Evolutionary conservation across 2,329 filamentous ascomycete species (phyloP), one percentile per base, ranked within the genome.

Genomic region (Mycogone perniciosa): DNA sequence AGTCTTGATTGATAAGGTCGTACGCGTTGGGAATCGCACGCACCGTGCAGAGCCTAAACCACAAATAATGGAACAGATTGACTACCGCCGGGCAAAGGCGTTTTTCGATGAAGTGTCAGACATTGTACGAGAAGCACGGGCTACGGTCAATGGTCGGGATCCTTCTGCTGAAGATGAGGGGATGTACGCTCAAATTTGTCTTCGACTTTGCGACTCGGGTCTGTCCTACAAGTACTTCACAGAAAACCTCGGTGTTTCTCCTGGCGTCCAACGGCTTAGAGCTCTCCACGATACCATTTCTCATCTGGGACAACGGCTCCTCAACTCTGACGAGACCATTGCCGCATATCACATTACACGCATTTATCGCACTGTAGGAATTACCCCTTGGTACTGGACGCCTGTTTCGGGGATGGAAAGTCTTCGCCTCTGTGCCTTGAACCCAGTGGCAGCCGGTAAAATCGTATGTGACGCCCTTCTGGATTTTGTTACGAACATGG

Each of bases 101-200:
- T 62, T 64, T 13, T 61, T 63, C 10, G 60, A 63, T 8, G 64
- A 68, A 39, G 45, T 60, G 4, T 48, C 58, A 6, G 44, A 56
- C 3, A 61, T 65, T 44, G 44, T 59, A 11, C 30, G 41, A 30
- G 35, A 46, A 7, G 51, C 48, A 6, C 44, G 46, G 4, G 20
- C 5, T 8, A 31, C 20, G 9, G 7, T 9, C 30, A 31, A 20
- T 13, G 33, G 9, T 2, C 31, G 26, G n/a, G 10, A 9, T 3
- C 8, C 29, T 7, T 52, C 38, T 27, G 40, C 20, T 34, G n/a
- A n/a, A 11, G 48, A 30, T 10, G 30, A 48, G 2, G 46, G 40
- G 31, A 34, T 33, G 37, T 44, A 52, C 13, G 31, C 44, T 9
- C 30, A 7, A n/a, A 7, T 34, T 2, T 30, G n/a, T 3, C 51